Conservation (phyloP, 1,139 yeast genomes). For the Suhomyces taliae region DNA sequence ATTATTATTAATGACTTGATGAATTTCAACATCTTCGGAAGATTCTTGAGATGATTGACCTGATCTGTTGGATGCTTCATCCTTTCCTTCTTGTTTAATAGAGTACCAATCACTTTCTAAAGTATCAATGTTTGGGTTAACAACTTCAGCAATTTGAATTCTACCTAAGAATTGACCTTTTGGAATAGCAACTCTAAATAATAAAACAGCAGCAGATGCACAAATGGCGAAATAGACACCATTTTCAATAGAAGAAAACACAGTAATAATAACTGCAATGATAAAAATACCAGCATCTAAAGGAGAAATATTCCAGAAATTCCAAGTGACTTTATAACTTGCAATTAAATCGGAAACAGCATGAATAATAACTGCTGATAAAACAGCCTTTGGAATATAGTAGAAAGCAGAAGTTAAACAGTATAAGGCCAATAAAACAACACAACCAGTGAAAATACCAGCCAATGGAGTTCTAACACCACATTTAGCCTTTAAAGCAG, state of each 20-base stretch:
- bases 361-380: slow-evolving; percentile 86
- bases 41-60: slow-evolving; percentile 11
- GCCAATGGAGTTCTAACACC: slow-evolving; percentile 95
- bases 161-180: slow-evolving; percentile 82
- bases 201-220: slow-evolving; percentile 74
- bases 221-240: slow-evolving; percentile 91
- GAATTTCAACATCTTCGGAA: slow-evolving; percentile 41
- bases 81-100: slow-evolving; percentile 11
- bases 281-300: slow-evolving; percentile 75
- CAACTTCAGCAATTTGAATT: slow-evolving; percentile 66
- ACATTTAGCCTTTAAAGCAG: slow-evolving; percentile 92
- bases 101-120: slow-evolving; percentile 12
- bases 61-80: background rate
- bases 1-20: slow-evolving; percentile 39
- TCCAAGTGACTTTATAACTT: slow-evolving; percentile 67
- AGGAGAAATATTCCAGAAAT: slow-evolving; percentile 75
- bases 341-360: slow-evolving; percentile 92
- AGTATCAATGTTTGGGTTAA: slow-evolving; percentile 50
- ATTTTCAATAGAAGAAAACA: slow-evolving; percentile 78
- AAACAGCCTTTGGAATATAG: slow-evolving; percentile 87
- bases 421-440: slow-evolving; percentile 83
- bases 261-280: slow-evolving; percentile 74
- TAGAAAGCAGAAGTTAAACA: slow-evolving; percentile 80
- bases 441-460: slow-evolving; percentile 86
- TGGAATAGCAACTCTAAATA: slow-evolving; percentile 78